Evolutionary conservation across 768 basidiomycete genomes (phyloP).

Genomic region (Amanita molliuscula): DNA sequence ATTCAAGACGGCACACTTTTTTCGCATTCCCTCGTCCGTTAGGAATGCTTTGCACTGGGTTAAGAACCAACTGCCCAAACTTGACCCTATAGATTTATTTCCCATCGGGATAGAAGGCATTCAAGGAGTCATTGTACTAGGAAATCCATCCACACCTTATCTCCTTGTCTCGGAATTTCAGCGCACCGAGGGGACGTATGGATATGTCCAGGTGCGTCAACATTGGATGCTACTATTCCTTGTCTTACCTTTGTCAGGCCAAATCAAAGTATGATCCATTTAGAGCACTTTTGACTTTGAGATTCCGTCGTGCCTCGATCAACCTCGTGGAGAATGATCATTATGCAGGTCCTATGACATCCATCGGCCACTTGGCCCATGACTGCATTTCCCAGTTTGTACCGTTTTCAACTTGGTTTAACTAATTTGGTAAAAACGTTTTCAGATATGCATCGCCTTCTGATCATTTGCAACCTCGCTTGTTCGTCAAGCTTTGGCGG

Average conservation of each 20-base stretch:
- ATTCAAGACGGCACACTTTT: constrained; percentile 16
- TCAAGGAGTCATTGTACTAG: constrained; percentile 75
- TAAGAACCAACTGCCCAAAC: constrained; percentile 50
- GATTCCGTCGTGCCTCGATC: constrained; percentile 54
- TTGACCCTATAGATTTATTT: constrained; percentile 77
- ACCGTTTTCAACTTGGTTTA: neutral
- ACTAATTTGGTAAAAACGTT: neutral
- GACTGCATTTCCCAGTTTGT: constrained; percentile 36
- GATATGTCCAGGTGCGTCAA: constrained; percentile 57
- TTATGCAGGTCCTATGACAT: constrained; percentile 57
- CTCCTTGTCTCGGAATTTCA: constrained; percentile 77
- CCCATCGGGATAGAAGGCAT: constrained; percentile 74
- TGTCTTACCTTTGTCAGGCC: constrained; percentile 34
- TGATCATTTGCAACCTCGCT: constrained; percentile 24
- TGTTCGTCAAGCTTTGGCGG: constrained; percentile 45
- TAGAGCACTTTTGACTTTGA: constrained; percentile 68
- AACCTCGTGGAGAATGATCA: constrained; percentile 68
- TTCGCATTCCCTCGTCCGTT: constrained; percentile 26
- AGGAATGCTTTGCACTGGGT: constrained; percentile 40
- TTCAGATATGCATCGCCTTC: constrained; percentile 21
- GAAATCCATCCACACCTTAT: constrained; percentile 78
- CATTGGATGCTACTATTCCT: neutral
- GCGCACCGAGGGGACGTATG: constrained; percentile 68
- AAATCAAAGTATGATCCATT: constrained; percentile 75
- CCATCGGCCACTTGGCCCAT: constrained; percentile 54